These are phyloP conservation scores for Phaffia rhodozyma DNA, from an alignment of 1,284 basidiomycete genomes.

Conservation along the genomic window DNA sequence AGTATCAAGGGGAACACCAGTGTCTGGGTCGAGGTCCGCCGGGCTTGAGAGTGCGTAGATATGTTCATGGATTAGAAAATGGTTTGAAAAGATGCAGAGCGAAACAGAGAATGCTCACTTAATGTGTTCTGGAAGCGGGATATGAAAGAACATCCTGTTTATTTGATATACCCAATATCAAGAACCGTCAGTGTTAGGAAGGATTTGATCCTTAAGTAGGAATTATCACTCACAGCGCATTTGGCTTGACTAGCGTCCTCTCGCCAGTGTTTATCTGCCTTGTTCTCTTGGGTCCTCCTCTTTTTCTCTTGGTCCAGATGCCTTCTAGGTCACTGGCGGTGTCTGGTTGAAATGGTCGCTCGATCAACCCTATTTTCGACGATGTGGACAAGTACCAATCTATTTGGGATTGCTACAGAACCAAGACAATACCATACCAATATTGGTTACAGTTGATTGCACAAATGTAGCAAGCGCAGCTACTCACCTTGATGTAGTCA, in stretches of 20 bases:
- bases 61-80: background rate
- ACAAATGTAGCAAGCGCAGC: background rate
- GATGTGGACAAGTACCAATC: constrained; percentile 78
- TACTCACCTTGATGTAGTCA: constrained; percentile 57
- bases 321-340: constrained; percentile 52
- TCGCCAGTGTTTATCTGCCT: constrained; percentile 24
- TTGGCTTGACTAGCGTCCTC: constrained; percentile 65
- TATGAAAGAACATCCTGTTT: constrained; percentile 74
- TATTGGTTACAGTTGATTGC: constrained; percentile 31
- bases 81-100: background rate
- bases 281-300: constrained; percentile 24
- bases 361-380: constrained; percentile 52
- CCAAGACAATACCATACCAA: background rate
- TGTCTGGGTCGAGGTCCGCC: constrained; percentile 4
- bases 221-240: constrained; percentile 44
- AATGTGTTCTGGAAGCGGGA: constrained; percentile 58
- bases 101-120: constrained; percentile 11
- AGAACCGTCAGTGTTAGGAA: background rate
- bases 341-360: constrained; percentile 68
- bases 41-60: background rate
- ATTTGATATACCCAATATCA: background rate
- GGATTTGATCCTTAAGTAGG: background rate
- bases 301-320: constrained; percentile 40
- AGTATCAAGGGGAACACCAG: constrained; percentile 53
- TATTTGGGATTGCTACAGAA: constrained; percentile 46